phyloP scores from a whole-genome alignment of 2,329 filamentous ascomycete species.

The Periconia sp. region DNA sequence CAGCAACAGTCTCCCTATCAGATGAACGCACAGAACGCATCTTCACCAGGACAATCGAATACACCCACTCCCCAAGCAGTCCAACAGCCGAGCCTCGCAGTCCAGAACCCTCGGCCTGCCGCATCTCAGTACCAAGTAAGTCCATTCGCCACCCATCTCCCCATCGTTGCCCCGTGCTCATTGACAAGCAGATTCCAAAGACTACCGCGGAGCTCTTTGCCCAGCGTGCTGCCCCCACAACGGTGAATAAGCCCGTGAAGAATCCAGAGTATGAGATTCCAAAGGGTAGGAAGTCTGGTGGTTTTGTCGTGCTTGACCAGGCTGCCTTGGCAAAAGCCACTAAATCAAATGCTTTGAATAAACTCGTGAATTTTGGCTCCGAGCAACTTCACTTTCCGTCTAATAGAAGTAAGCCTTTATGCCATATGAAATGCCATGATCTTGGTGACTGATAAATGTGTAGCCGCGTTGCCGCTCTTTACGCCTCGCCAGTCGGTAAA shows the following conservation, averaged over 20 bases:
- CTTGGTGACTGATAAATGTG: constrained; percentile 24
- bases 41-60: constrained; percentile 28
- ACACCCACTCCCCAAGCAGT: constrained; percentile 40
- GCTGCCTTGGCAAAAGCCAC: constrained; percentile 51
- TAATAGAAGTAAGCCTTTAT: constrained; percentile 50
- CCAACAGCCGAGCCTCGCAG: constrained; percentile 29
- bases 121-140: constrained; percentile 40
- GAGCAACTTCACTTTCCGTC: constrained; percentile 49
- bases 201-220: constrained; percentile 33
- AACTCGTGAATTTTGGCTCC: constrained; percentile 52
- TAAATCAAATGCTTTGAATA: constrained; percentile 51
- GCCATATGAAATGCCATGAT: constrained; percentile 1
- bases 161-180: constrained; percentile 14
- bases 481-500: constrained; percentile 53
- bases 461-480: constrained; percentile 51
- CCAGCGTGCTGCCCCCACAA: constrained; percentile 20
- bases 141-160: neutral
- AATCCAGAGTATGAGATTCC: constrained; percentile 42
- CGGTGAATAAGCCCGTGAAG: constrained; percentile 27
- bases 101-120: constrained; percentile 24
- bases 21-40: constrained; percentile 28
- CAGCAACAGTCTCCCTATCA: constrained; percentile 40
- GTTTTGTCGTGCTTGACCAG: constrained; percentile 51
- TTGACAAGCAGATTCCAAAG: constrained; percentile 28
- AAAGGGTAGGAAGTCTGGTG: constrained; percentile 44